Base-by-base conservation (phyloP, 306 rosid genomes). In the Inga laurina region DNA sequence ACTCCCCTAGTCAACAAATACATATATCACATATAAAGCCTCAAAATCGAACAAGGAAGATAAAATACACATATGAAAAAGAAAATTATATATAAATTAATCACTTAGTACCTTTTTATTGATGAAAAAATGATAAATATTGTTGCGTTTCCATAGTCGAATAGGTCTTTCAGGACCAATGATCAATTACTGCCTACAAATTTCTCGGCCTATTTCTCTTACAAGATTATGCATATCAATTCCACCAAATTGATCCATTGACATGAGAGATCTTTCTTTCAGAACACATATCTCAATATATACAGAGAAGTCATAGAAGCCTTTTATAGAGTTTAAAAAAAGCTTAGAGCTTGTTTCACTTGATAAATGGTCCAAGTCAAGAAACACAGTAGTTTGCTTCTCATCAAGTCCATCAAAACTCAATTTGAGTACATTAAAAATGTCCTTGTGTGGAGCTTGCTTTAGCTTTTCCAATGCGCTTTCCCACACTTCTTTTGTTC, bases 381-480 rank as follows among this genome's bases (percentile, higher is more conserved):
- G 73, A 67, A 67, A 67, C n/a, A 67, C 10, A 35, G 7, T 67
- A 46, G 18, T 68, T 9, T 68, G 45, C 10, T 68, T 35, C 11
- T 35, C 73, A 68, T 68, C 27, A 34, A 67, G 72, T 18, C 72
- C 83, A 22, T 85, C 69, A 37, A 22, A 78, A 65, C 88, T 78
- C 39, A 79, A 30, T 57, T 41, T 27, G 9, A 79, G 32, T 11
- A 57, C 71, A 22, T 9, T 45, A 12, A 78, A 70, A 46, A 75
- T 57, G n/a, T 2, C 51, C 41, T 21, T 43, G 5, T 11, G 6
- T 35, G 34, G 77, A 67, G 44, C 3, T 24, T 7, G 64, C 32
- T 79, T 16, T 24, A 72, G 27, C 14, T 41, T 78, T 2, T 24
- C 22, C 65, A 82, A 35, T 10, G 6, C 15, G 14, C 21, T 52